Evolutionary conservation across 345 rosid species (phyloP).

Genomic region (Clarkia xantiana): DNA sequence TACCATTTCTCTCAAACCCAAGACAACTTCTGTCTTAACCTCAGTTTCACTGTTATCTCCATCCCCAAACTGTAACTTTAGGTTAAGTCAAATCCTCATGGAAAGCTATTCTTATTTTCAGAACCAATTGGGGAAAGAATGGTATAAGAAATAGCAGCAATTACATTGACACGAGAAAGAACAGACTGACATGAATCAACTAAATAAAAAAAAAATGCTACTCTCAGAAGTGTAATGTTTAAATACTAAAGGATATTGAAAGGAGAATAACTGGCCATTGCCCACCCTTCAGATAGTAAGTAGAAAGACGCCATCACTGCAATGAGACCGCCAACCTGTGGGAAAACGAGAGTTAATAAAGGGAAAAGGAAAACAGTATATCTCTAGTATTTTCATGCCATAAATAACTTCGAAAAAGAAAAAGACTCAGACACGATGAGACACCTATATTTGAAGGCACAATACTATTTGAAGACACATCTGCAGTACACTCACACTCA

Average conservation of each 20-base stretch:
- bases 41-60: conserved; percentile 32
- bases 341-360: background rate
- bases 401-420: no score
- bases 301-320: conserved; percentile 81
- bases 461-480: no score
- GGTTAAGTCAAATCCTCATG: conserved; percentile 41
- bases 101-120: conserved; percentile 6
- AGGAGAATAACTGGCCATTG: conserved; percentile 69
- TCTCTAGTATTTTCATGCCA: no score
- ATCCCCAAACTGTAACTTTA: conserved; percentile 44
- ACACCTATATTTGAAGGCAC: no score
- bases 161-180: background rate
- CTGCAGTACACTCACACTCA: no score
- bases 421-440: no score
- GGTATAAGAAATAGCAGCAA: background rate
- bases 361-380: background rate
- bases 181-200: no score
- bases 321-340: conserved; percentile 79
- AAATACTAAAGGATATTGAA: conserved; percentile 57
- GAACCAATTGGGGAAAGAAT: background rate
- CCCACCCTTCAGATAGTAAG: conserved; percentile 96
- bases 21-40: conserved; percentile 32
- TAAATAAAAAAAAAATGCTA: no score
- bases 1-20: conserved; percentile 65
- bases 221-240: background rate